Evolutionary conservation across 768 basidiomycete genomes (phyloP), one percentile per base, ranked within the genome.

Genomic region (Leccinum aurantiacum): DNA sequence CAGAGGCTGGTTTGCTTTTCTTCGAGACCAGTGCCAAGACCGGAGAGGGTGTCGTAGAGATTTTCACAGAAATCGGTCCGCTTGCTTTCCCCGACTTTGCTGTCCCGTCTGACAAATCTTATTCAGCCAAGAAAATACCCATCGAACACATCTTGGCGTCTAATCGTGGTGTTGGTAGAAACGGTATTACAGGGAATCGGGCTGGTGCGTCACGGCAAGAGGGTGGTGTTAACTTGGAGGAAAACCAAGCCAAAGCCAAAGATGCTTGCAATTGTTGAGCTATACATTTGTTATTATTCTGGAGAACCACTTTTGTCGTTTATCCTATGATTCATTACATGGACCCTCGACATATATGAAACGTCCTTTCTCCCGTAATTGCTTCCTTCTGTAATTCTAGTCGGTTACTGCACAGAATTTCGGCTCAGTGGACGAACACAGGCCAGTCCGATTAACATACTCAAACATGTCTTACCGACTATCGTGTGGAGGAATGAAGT

Each of bases 1-100:
- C 90, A 57, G 97, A 98, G 75, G 88, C 91, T n/a, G 91, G 92
- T 1, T 74, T 98, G 47, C 77, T 99, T 46, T 98, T 98, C 82
- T 97, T 96, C 67, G 97, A 99, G 80, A 97, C 95, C 38, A 92
- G 90, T 69, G 97, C 97, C 25, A 99, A 98, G 85, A 93, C 93
- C 5, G 95, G 95, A 17, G 91, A 95, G 69, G 95, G 94, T 41
- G 85, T 98, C 57, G 90, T 94, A 25, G 97, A 98, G 69, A 86
- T 98, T 31, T 99, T 99, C 75, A 98, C 95, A 11, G 95, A 98
- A 76, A 98, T 99, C 69, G 96, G 95, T 98, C 56, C 58, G 84
- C 74, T 14, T 22, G 4, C 46, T 59, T 58, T 19, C 52, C 17
- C 53, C 17, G 5, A 49, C 11, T 35, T 29, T 22, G 5, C 19